These are phyloP conservation scores for Clathrus columnatus DNA, from an alignment of 768 basidiomycete species.

Conservation along the genomic window DNA sequence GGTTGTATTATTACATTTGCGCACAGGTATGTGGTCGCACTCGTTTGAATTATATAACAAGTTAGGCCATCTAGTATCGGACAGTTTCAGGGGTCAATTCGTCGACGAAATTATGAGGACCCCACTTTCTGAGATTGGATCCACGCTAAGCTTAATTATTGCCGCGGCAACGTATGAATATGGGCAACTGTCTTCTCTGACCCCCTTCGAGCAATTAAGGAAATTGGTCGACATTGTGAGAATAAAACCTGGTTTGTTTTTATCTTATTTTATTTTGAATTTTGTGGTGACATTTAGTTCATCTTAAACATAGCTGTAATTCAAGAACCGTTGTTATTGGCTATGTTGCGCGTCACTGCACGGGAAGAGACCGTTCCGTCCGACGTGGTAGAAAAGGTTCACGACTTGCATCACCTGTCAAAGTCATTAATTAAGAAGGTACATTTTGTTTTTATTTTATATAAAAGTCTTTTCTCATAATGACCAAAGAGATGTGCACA, in stretches of 20 bases:
- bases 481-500: conserved; percentile 56
- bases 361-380: conserved; percentile 48
- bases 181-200: conserved; percentile 39
- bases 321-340: conserved; percentile 63
- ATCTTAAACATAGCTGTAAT: conserved; percentile 43
- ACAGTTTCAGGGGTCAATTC: conserved; percentile 1
- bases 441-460: conserved; percentile 8
- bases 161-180: conserved; percentile 62
- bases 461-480: neutral
- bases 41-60: neutral
- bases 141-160: conserved; percentile 59
- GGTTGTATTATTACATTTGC: conserved; percentile 40
- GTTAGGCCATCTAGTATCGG: neutral
- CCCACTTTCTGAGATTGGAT: conserved; percentile 26
- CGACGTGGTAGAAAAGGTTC: conserved; percentile 35
- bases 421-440: conserved; percentile 17
- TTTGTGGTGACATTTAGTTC: neutral
- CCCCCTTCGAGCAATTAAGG: conserved; percentile 40
- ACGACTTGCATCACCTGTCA: conserved; percentile 33
- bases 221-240: conserved; percentile 35
- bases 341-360: conserved; percentile 59
- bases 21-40: conserved; percentile 34
- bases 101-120: neutral
- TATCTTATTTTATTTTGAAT: conserved; percentile 12
- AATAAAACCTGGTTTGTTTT: conserved; percentile 34